Evolutionary conservation across 78 protist genomes (phyloP), one percentile per base, ranked within the genome.

Genomic region (Monocercomonoides exilis): DNA sequence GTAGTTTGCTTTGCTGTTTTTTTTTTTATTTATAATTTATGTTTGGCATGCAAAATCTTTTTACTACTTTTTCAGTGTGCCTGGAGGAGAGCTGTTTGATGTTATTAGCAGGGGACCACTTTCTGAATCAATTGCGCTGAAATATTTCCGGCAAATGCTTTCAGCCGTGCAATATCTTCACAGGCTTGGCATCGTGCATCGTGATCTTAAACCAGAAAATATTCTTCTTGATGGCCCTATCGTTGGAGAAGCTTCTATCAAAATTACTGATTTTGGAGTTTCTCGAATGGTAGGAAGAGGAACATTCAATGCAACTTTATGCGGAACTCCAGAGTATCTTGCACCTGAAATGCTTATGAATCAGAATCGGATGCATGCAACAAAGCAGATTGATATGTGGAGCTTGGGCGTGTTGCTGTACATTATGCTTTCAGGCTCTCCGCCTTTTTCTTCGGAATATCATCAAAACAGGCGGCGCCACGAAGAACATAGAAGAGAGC

Each of bases 201-300:
- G 88, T 36, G 88, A 87, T 46, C 87, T 87, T 33, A 87, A 87
- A 86, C 90, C 81, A 3, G 90, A 87, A 85, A 87, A 87, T 81
- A 44, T 87, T 0, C 0, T 87, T 77, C 70, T 54, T 54, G 21
- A 21, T 54, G 70, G 70, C 21, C 70, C 70, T 11, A 34, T 0
- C 43, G 77, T 0, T 46, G 36, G 45, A 21, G 3, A 3, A 11
- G 4, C 63, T 1, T 41, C 0, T 32, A 1, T 87, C 63, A 42
- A 43, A 11, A 42, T 87, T 33, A 36, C 90, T 2, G 87, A 81
- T 45, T 87, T 82, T 6, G 87, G 89, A 2, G 81, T 86, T 6
- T 4, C 41, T 32, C 77, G 81, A 46, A 1, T 86, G 64, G 21
- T 86, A n/a, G 43, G 42, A 29, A 54, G 44, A 36, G 86, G 86